These are phyloP conservation scores for Coemansia sp. DNA, from an alignment of 192 early-diverging fungal species.

Conservation along the genomic window DNA sequence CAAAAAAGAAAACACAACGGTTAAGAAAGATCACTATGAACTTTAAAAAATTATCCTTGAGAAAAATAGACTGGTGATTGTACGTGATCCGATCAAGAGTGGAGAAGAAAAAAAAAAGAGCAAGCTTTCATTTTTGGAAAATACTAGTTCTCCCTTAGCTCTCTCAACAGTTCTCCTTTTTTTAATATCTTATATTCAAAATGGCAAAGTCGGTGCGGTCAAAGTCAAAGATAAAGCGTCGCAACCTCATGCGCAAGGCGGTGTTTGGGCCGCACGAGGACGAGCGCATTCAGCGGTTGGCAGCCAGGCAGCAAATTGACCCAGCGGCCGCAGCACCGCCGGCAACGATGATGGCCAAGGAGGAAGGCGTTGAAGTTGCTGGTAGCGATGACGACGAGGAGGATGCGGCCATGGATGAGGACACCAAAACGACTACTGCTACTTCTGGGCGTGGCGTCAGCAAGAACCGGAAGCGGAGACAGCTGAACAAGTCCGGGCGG, in stretches of 20 bases:
- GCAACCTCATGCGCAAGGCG: conserved; percentile 31
- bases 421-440: not conserved
- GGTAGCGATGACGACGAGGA: conserved; percentile 2
- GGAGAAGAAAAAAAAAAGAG: conserved; percentile 5
- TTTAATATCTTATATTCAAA: not conserved
- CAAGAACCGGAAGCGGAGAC: conserved; percentile 7
- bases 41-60: not conserved
- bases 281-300: conserved; percentile 47
- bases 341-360: conserved; percentile 9
- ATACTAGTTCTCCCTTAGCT: not conserved
- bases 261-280: conserved; percentile 46
- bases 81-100: conserved; percentile 4
- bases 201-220: conserved; percentile 48
- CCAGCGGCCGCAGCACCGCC: conserved; percentile 6
- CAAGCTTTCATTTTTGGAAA: not conserved
- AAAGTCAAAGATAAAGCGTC: conserved; percentile 46
- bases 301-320: conserved; percentile 29
- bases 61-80: not conserved
- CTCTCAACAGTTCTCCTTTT: not conserved
- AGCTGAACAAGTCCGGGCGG: conserved; percentile 9
- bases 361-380: not conserved
- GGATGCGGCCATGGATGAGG: not conserved
- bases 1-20: not conserved
- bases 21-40: not conserved
- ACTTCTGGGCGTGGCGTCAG: not conserved